Evolutionary conservation across 1,284 basidiomycete species (phyloP).

Genomic region (Tranzscheliella williamsii): DNA sequence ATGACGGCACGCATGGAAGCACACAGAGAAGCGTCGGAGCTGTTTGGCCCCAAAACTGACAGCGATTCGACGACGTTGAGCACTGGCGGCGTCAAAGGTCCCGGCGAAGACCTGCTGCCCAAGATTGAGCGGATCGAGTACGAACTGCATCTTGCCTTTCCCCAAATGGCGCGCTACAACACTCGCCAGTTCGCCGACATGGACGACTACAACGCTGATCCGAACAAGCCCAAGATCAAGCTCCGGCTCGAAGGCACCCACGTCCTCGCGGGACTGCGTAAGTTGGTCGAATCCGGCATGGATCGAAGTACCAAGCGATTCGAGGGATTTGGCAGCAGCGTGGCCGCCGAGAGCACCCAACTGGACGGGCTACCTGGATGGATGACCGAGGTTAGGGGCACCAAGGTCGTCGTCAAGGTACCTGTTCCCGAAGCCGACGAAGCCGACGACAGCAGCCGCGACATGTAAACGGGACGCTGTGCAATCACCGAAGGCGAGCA

Average conservation of each 20-base stretch:
- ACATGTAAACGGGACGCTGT: too few species aligned
- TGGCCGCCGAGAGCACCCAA: slow-evolving; percentile 5
- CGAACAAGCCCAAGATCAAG: slow-evolving; percentile 29
- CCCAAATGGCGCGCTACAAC: slow-evolving; percentile 32
- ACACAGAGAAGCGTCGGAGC: slow-evolving; percentile 27
- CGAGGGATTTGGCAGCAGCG: slow-evolving; percentile 18
- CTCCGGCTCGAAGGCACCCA: slow-evolving; percentile 43
- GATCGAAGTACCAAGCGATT: slow-evolving; percentile 19
- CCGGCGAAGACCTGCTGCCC: slow-evolving; percentile 6
- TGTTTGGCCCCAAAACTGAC: slow-evolving; percentile 28
- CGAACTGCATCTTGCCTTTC: slow-evolving; percentile 39
- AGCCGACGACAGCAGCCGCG: slow-evolving; percentile 33
- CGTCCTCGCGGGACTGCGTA: slow-evolving; percentile 39
- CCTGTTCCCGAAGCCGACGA: slow-evolving; percentile 14
- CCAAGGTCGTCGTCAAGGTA: slow-evolving; percentile 31
- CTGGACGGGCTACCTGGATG: slow-evolving; percentile 39
- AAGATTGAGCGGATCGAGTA: slow-evolving; percentile 40
- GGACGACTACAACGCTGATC: slow-evolving; percentile 28
- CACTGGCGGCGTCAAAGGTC: too few species aligned
- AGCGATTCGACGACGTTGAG: too few species aligned
- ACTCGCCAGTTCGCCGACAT: slow-evolving; percentile 20
- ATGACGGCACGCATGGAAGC: slow-evolving; percentile 6
- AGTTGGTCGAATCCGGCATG: slow-evolving; percentile 38
- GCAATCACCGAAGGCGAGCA: not conserved
- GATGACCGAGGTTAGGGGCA: slow-evolving; percentile 44